Base-by-base conservation (phyloP, 2,329 filamentous ascomycete genomes). In the Lecanicillium sp. region DNA sequence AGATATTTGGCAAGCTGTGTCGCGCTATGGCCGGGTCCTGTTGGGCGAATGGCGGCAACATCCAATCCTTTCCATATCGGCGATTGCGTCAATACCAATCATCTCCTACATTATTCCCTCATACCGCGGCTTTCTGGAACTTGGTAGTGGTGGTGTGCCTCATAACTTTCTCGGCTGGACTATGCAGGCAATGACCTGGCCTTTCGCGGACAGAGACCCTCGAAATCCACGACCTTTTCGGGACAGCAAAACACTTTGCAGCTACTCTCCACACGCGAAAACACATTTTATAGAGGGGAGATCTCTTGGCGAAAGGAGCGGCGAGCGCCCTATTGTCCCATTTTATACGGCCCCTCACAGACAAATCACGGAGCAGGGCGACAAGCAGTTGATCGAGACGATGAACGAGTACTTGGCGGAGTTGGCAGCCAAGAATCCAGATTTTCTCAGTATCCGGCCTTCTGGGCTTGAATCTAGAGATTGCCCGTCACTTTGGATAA, bases 111-210 rank as follows among this genome's bases (percentile, higher is more conserved):
- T 51, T 15, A 34, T 48, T 32, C 39, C 45, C 28, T 56, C 53
- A 49, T 71, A 71, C 52, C 52, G 46, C 4, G 55, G 52, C 34
- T 71, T 54, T 49, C 55, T 65, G 13, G 58, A 60, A 2, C 57
- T 71, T 22, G 67, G 67, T 12, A 58, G 55, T 4, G 66, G 68
- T 41, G 67, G 67, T 13, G 41, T 68, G 0, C 65, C 67, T 1
- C 54, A 66, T 47, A 66, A 68, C 40, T 19, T 60, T 19, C 22
- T 53, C 15, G 68, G 68, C 22, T 71, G 62, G 61, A 50, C 64
- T 1, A 15, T 59, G 3, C 63, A 66, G 45, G 45, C 53, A 8
- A 12, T 47, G 5, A 37, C 61, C n/a, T 57, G 57, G 39, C 44
- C 53, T 3, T 15, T 66, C 14, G 55, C 59, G 17, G 47, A 56